Evolutionary conservation across 2,329 filamentous ascomycete genomes (phyloP), one percentile per base, ranked within the genome.

Genomic region (Trichothecium sympodiale): DNA sequence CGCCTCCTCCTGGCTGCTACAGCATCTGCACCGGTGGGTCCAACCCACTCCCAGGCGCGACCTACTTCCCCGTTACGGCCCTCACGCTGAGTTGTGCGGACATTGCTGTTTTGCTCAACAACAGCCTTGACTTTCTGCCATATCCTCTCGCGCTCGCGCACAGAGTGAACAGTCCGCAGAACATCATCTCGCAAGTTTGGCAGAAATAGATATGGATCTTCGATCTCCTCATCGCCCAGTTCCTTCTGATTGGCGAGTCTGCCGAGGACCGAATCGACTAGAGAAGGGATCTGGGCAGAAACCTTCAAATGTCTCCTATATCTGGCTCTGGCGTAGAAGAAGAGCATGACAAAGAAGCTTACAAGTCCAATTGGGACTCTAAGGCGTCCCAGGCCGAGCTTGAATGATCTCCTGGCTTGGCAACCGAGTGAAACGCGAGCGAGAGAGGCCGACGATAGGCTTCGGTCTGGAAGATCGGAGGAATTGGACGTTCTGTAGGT

Each of bases 21-120:
- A 10, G 20, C 20, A 25, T 64, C 62, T 14, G 63, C 65, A 14
- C 62, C 56, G 14, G 67, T 61, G 12, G 74, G 71, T 1, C 77
- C 77, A 42, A 81, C 80, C 77, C 77, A 81, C 51, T 81, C 77
- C 77, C 77, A 81, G 1, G 75, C 77, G 18, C 75, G 64, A 18
- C 74, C 74, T 20, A 82, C 69, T 50, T 81, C 77, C 25, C 77
- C 77, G 46, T 69, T 79, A 36, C 67, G 61, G 32, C 80, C 59
- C 71, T 82, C 63, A 65, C 87, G 62, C 71, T 88, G 59, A 60
- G 71, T 66, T 0, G 73, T 84, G 29, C 91, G 74, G 13, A 98
- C 82, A 51, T 98, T 98, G 41, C 84, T 83, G 56, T 98, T 98
- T 57, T 80, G 79, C 59, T 98, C 91, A 1, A 98, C 88, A 35